Base-by-base conservation (phyloP, 495 filamentous ascomycete species). In the Aspergillus sparsus region DNA sequence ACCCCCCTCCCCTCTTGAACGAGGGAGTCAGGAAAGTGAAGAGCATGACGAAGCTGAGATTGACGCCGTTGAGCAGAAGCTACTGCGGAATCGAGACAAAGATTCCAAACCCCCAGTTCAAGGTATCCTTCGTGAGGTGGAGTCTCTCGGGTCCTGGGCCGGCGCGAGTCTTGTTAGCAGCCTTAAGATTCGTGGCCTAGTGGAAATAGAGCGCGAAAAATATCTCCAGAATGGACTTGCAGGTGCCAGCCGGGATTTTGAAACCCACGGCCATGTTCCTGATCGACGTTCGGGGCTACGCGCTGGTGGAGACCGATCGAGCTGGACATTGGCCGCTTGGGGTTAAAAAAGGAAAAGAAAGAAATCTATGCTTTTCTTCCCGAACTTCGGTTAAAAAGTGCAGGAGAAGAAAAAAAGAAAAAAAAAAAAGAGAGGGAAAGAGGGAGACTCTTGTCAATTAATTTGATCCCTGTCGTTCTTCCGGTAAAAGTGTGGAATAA, bases 131-230 rank as follows among this genome's bases (percentile, higher is more conserved):
- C 83, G 90, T 2, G 89, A 87, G 13, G 77, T 97, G 11, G 89
- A 95, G 66, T 91, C 89, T 6, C 76, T 98, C 0, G 94, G 94
- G 0, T 79, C 91, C 6, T 98, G 94, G 93, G 85, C 87, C 37
- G 94, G 94, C 15, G 92, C 87, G 5, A 96, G 92, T 74, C 68
- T 98, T 53, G 74, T 93, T 2, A 87, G 88, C 0, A 86, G 86
- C 52, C 75, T 96, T 63, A 92, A 92, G 63, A 80, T 94, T 31
- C 85, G 85, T 32, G 89, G 91, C 0, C 76, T 92, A 46, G 87
- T 92, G 3, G 89, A 92, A 65, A 83, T 98, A 39, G 95, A 98
- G 62, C 80, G 89, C 42, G 95, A 98, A 49, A 82, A 85, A 39
- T 96, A 91, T 77, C 74, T 91, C 55, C 85, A 87, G 60, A 83